A percentile compares a stretch with the other conserved stretches of the same genome.
These are phyloP conservation scores for Chrysoporthe deuterocubensis DNA, from an alignment of 2,329 filamentous ascomycete genomes.

Conservation along the genomic window DNA sequence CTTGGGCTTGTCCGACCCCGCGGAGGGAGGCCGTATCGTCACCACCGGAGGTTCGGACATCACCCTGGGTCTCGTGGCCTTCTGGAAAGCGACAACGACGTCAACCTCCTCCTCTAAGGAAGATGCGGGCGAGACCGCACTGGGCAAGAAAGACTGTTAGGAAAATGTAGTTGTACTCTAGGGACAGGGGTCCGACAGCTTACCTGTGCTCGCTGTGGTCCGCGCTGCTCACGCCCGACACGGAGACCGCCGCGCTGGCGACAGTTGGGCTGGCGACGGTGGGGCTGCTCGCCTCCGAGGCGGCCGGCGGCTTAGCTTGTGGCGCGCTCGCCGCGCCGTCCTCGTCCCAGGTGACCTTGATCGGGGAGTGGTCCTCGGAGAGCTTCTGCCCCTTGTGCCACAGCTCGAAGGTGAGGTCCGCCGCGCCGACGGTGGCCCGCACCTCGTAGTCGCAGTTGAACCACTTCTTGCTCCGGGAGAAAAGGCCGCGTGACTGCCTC, in stretches of 20 bases:
- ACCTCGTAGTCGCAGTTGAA: conserved; percentile 52
- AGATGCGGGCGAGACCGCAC: conserved; percentile 7
- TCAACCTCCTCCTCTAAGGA: conserved; percentile 8
- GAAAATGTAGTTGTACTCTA: not conserved
- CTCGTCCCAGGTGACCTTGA: conserved; percentile 38
- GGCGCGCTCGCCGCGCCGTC: conserved; percentile 7
- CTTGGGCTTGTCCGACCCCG: conserved; percentile 5
- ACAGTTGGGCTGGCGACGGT: conserved; percentile 13
- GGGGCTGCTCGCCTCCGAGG: conserved; percentile 22
- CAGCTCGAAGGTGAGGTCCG: conserved; percentile 54
- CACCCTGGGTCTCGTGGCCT: conserved; percentile 3
- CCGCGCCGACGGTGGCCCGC: conserved; percentile 57
- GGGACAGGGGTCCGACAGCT: conserved; percentile 6
- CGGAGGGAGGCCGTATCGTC: conserved; percentile 4
- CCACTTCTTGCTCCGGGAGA: conserved; percentile 41
- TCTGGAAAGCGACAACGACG: conserved; percentile 5
- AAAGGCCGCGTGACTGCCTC: conserved; percentile 41
- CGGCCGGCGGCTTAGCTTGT: not conserved
- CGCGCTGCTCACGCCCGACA: conserved; percentile 24
- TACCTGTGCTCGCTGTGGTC: conserved; percentile 23
- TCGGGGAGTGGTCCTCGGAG: conserved; percentile 44
- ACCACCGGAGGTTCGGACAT: conserved; percentile 7
- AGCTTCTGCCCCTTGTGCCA: conserved; percentile 48
- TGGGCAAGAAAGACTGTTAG: conserved; percentile 4
- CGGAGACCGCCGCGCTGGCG: conserved; percentile 22